Base-by-base conservation (phyloP, 1,284 basidiomycete genomes). In the Waitea zeae region DNA sequence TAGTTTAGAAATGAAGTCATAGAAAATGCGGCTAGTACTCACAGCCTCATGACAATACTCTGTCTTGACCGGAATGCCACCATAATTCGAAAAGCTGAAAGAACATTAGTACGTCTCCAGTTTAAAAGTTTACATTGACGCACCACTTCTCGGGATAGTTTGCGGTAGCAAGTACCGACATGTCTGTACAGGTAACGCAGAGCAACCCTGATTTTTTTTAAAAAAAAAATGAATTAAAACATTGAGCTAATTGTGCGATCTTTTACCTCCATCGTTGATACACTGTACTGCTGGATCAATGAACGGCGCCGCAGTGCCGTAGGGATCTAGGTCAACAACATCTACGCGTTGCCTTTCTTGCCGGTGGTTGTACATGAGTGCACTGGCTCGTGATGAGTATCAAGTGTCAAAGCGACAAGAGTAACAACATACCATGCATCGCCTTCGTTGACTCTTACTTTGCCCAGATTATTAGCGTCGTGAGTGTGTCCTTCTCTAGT, bases 111-210 rank as follows among this genome's bases (percentile, higher is more conserved):
- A 26, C 22, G 7, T 26, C 7, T 26, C 22, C 7, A 26, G n/a
- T 7, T 26, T 7, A 26, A n/a, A 26, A 26, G 22, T 26, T 14
- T 5, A 37, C 20, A 12, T 4, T 19, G 17, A 50, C 62, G 42
- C 43, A 86, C 89, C 86, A 89, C 72, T 96, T 98, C 54, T 99
- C 93, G 2, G 93, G 83, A 51, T 88, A 96, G 51, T 96, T 95
- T 29, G 73, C 76, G 1, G 92, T 92, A 0, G 92, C 95, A 20
- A 98, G 64, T 4, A 98, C 89, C 5, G 89, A 76, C 39, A 95
- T 62, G 52, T 98, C 95, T 2, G 95, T 98, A 54, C 95, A 98
- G 6, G 95, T 98, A 22, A 99, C 79, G 46, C 88, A 92, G 5
- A 99, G 62, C 14, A 99, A 58, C 30, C 92, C 89, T 88, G 32